Percentiles rank a stretch among this genome's conserved stretches.
Evolutionary conservation across 257 asterid genomes (phyloP).

Genomic region (Ajuga chamaepitys): DNA sequence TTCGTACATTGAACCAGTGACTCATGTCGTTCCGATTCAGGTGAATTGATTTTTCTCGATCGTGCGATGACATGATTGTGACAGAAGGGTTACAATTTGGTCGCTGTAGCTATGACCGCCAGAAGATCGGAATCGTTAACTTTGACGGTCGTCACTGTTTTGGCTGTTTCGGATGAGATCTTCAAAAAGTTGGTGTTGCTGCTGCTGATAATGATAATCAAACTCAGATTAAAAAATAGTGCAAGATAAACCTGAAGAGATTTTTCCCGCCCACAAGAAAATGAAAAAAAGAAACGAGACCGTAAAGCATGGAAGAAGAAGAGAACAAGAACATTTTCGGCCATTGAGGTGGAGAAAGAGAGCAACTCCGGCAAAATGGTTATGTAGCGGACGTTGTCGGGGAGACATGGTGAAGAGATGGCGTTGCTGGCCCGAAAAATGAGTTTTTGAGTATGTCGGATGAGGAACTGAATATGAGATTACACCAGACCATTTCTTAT

Average conservation of each 20-base stretch:
- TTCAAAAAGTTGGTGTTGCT: too few relatives aligned
- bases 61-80: slow-evolving; percentile 44
- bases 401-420: slow-evolving; percentile 2
- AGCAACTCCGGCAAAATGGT: neutral
- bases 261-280: neutral
- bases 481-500: too few relatives aligned
- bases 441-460: slow-evolving; percentile 52
- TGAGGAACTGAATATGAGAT: slow-evolving; percentile 55
- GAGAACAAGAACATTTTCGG: neutral
- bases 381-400: slow-evolving; percentile 31
- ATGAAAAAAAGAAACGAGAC: neutral
- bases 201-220: too few relatives aligned
- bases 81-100: slow-evolving; percentile 46
- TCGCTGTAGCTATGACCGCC: slow-evolving; percentile 45
- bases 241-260: neutral
- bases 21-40: slow-evolving; percentile 2
- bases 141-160: slow-evolving; percentile 38
- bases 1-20: slow-evolving; percentile 26
- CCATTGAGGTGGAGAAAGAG: too few relatives aligned
- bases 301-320: neutral
- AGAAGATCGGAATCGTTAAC: slow-evolving; percentile 35
- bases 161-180: slow-evolving; percentile 50
- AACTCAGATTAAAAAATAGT: neutral
- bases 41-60: slow-evolving; percentile 35
- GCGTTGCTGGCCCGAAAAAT: slow-evolving; percentile 24